Conservation (phyloP, 768 basidiomycete species). For the Clavulina sp. region DNA sequence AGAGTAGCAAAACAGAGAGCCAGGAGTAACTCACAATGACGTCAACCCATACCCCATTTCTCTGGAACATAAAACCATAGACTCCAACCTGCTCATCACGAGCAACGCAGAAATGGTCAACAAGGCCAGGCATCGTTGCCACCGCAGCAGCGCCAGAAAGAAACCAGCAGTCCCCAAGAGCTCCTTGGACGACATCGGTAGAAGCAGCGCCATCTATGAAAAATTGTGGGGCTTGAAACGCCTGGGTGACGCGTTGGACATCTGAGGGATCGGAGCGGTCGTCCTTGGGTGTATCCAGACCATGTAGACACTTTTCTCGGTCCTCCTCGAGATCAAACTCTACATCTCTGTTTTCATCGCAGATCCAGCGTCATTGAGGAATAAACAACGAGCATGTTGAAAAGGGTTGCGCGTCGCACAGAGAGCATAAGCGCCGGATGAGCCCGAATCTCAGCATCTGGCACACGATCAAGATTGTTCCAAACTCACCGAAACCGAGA, state of each 20-base stretch:
- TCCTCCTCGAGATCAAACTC: conserved; percentile 38
- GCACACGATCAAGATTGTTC: conserved; percentile 5
- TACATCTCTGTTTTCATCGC: conserved; percentile 38
- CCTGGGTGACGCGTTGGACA: conserved; percentile 31
- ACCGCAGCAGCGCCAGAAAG: conserved; percentile 34
- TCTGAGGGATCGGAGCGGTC: conserved; percentile 19
- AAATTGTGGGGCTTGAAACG: conserved; percentile 35
- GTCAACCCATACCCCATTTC: conserved; percentile 33
- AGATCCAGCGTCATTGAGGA: neutral
- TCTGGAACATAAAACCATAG: conserved; percentile 42
- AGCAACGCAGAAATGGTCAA: conserved; percentile 36
- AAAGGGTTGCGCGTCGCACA: neutral
- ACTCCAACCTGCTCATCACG: conserved; percentile 34
- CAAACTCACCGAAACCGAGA: conserved; percentile 30
- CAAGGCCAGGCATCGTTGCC: conserved; percentile 25
- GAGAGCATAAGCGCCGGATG: neutral
- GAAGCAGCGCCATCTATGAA: conserved; percentile 28
- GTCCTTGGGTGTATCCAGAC: conserved; percentile 16
- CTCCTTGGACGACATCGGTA: conserved; percentile 32
- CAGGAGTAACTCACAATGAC: conserved; percentile 19
- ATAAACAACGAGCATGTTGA: neutral
- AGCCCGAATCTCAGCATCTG: neutral
- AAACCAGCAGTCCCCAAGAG: conserved; percentile 36
- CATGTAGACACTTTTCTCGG: conserved; percentile 23
- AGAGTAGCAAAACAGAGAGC: neutral